Evolutionary conservation across 2,329 filamentous ascomycete species (phyloP), one percentile per base, ranked within the genome.

Genomic region (Beauveria varroae): DNA sequence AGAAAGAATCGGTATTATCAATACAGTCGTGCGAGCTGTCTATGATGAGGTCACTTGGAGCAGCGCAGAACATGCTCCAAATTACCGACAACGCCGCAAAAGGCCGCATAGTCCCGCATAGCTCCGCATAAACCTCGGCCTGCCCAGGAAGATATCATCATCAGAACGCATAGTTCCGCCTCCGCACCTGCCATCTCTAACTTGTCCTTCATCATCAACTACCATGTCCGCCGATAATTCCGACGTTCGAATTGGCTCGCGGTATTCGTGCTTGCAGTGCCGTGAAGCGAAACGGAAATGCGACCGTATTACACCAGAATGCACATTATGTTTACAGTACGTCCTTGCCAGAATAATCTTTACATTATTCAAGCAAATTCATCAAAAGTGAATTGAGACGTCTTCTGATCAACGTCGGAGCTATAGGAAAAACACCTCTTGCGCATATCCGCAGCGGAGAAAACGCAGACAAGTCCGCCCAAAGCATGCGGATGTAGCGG

Each of bases 381-480:
- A 46, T 46, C 10, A 1, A 20, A 20, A 14, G 10, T 10, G 12
- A 46, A 46, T 26, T 26, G 8, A 9, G 7, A 5, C 18, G 41
- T 34, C 8, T 28, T 40, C 30, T 50, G 9, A 57, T 16, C 14
- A 28, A 26, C 3, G 1, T 22, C 30, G 10, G 5, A 20, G 10
- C 20, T 26, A 3, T 22, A 60, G 57, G 16, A 60, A 60, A 60
- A 47, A 28, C 2, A 46, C 47, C 2, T 5, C 50, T 9, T 60
- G 57, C 40, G 28, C 28, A 26, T 60, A 43, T 47, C 57, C 57
- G 2, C 14, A 60, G 41, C 49, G 57, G 9, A 41, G 57, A 24
- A 60, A 60, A n/a, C 57, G 57, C 57, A 40, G 57, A 43, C 40
- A 53, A 53, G 50, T 41, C 22, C 57, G 57, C 12, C 37, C 57